Conservation (phyloP, 768 basidiomycete species). For the Tulasnella calospora region DNA sequence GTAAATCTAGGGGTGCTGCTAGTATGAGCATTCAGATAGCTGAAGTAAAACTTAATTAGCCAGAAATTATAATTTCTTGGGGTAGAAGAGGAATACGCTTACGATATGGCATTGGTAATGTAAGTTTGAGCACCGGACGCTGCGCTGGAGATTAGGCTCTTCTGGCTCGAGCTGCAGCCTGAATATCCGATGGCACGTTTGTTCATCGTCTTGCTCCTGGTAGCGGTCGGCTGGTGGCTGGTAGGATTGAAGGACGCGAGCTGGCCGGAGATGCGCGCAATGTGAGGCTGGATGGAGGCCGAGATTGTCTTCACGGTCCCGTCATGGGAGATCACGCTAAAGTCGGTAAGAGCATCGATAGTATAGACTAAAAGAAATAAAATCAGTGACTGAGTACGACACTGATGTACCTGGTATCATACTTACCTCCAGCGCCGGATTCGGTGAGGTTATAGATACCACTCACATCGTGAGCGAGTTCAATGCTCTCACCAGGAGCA, state of each 20-base stretch:
- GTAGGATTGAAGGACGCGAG: not conserved
- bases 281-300: constrained; percentile 4
- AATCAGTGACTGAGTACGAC: not conserved
- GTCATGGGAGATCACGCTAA: not conserved
- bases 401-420: not conserved
- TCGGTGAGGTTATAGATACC: constrained; percentile 25
- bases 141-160: constrained; percentile 4
- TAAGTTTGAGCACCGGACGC: constrained; percentile 16
- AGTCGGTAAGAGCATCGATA: constrained; percentile 7
- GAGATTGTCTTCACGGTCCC: not conserved
- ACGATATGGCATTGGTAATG: not conserved
- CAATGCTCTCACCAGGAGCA: constrained; percentile 10
- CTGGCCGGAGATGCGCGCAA: constrained; percentile 1
- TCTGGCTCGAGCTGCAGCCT: constrained; percentile 1
- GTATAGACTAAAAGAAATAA: not conserved
- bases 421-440: constrained; percentile 13
- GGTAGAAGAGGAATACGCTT: not conserved
- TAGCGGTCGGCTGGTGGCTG: not conserved
- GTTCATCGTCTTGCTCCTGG: not conserved
- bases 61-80: not conserved
- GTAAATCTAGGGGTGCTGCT: constrained; percentile 4
- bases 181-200: not conserved
- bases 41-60: not conserved
- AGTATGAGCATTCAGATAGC: constrained; percentile 1
- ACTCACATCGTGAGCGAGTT: constrained; percentile 9